Conservation (phyloP, 2,329 filamentous ascomycete species). For the Karstenula rhodostoma region DNA sequence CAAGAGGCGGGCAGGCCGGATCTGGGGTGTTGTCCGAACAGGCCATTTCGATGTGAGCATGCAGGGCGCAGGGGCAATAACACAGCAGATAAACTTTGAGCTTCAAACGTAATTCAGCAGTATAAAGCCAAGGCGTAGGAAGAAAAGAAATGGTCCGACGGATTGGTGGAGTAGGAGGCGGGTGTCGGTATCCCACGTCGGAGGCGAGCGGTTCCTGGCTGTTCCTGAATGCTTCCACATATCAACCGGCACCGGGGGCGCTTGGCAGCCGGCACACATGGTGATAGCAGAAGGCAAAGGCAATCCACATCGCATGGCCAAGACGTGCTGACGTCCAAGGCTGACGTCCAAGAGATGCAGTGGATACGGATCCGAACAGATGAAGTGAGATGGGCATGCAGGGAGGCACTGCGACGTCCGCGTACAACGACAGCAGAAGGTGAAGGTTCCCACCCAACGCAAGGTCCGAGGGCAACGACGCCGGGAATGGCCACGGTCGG, state of each 20-base stretch:
- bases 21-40: constrained; percentile 5
- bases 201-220: background rate
- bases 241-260: background rate
- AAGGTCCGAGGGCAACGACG: background rate
- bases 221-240: background rate
- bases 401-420: background rate
- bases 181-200: background rate
- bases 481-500: background rate
- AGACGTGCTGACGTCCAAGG: constrained; percentile 7
- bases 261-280: constrained; percentile 3
- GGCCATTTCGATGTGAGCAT: constrained; percentile 1
- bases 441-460: background rate
- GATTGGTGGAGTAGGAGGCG: background rate
- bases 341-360: constrained; percentile 9
- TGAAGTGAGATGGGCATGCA: background rate
- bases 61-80: background rate
- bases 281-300: background rate
- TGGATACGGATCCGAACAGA: background rate
- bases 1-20: constrained; percentile 1
- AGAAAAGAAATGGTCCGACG: background rate
- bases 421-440: background rate
- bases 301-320: background rate
- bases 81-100: background rate
- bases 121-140: background rate
- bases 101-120: constrained; percentile 7